phyloP scores from a whole-genome alignment of 345 rosid genomes.

The Melastoma malabathricum region DNA sequence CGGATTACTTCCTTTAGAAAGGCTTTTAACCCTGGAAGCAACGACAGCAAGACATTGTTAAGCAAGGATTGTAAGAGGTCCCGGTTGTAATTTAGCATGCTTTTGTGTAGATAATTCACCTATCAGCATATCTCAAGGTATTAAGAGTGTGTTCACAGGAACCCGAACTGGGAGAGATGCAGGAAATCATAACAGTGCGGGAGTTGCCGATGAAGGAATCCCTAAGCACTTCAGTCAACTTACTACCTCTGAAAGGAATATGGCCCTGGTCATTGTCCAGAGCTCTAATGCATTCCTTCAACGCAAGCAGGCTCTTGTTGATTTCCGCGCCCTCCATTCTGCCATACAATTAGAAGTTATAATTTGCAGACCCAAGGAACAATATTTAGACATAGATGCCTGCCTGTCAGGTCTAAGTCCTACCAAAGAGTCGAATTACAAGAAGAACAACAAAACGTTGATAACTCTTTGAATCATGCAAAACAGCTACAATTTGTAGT shows the following conservation, averaged over 20 bases:
- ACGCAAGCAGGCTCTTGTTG: slow-evolving; percentile 91
- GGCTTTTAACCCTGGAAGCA: slow-evolving; percentile 79
- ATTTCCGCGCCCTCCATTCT: slow-evolving; percentile 99
- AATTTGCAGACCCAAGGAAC: neutral
- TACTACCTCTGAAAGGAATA: slow-evolving; percentile 98
- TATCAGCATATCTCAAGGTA: slow-evolving; percentile 98
- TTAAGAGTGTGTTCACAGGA: slow-evolving; percentile 97
- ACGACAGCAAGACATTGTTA: neutral
- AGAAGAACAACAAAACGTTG: no score
- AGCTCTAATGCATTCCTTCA: slow-evolving; percentile 97
- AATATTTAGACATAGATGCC: neutral
- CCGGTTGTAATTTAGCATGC: neutral
- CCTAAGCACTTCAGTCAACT: slow-evolving; percentile 92
- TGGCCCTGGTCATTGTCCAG: slow-evolving; percentile 99
- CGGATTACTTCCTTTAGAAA: slow-evolving; percentile 74
- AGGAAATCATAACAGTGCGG: slow-evolving; percentile 94
- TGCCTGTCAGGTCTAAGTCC: no score
- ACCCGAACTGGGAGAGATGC: slow-evolving; percentile 97
- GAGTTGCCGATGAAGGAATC: slow-evolving; percentile 97
- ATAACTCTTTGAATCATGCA: no score
- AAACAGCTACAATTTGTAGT: no score
- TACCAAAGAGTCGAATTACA: no score
- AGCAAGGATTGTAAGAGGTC: neutral
- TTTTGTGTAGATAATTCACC: slow-evolving; percentile 24
- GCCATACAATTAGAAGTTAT: slow-evolving; percentile 11